phyloP scores from a whole-genome alignment of 768 basidiomycete species.

The Boletus coccyginus region DNA sequence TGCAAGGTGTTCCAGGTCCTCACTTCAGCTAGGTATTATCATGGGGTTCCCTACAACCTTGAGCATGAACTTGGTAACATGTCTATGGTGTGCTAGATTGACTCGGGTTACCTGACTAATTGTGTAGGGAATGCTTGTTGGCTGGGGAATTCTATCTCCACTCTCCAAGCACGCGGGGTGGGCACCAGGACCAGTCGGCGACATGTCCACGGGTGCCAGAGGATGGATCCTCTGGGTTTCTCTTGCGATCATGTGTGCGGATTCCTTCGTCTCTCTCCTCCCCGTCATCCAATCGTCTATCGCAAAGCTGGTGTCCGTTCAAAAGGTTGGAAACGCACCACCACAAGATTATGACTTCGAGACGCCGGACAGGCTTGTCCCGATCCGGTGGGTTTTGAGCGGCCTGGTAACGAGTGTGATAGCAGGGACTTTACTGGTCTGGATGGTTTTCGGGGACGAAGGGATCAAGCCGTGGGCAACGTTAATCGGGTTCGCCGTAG shows the following conservation, averaged over 20 bases:
- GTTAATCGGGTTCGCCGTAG: conserved; percentile 76
- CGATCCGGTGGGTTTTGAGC: conserved; percentile 68
- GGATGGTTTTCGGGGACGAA: conserved; percentile 85
- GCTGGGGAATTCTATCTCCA: conserved; percentile 94
- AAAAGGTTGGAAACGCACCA: conserved; percentile 22
- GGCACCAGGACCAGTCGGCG: conserved; percentile 91
- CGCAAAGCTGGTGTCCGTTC: conserved; percentile 30
- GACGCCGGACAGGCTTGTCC: conserved; percentile 77
- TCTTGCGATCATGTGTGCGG: conserved; percentile 93
- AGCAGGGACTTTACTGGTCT: conserved; percentile 76
- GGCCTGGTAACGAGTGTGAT: conserved; percentile 64
- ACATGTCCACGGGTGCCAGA: conserved; percentile 84
- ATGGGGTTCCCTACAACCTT: conserved; percentile 96
- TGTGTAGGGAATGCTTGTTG: conserved; percentile 86
- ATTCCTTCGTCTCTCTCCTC: conserved; percentile 81
- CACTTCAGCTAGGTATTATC: conserved; percentile 67
- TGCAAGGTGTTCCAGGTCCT: neutral
- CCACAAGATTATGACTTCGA: conserved; percentile 62
- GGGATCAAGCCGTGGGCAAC: conserved; percentile 97
- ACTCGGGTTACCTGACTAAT: neutral
- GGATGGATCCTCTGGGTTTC: conserved; percentile 98
- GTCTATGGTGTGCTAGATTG: conserved; percentile 15
- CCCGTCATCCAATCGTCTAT: conserved; percentile 65
- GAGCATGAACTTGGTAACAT: conserved; percentile 80
- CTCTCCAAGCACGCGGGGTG: conserved; percentile 78